Evolutionary conservation across 345 rosid genomes (phyloP), one percentile per base, ranked within the genome.

Genomic region (Heritiera littoralis): DNA sequence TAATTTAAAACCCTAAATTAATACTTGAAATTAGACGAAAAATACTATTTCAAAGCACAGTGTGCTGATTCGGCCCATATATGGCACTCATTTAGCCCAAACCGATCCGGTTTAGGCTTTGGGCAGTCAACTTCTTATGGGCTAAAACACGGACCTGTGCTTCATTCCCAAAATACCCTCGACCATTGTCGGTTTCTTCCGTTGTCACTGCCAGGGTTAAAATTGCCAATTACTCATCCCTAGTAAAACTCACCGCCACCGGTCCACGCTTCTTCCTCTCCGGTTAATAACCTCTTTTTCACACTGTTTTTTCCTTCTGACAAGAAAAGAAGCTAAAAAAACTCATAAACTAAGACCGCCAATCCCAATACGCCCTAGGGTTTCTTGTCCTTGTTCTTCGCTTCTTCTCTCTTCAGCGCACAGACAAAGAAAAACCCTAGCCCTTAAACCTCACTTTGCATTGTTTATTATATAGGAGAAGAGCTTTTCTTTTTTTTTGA

Each of bases 401-500:
- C 7, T 4, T 4, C 40, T 11, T 32, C 8, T 38, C 12, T 72
- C 63, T n/a, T 55, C n/a, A 56, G 49, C 35, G n/a, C 17, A 4
- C 48, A 18, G 49, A 10, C 6, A n/a, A 58, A 35, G 35, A 20
- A 77, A 77, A 77, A 65, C 49, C 79, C 79, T 51, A 66, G 18
- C 28, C 43, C 4, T 63, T 18, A 63, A 54, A 5, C 45, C 65
- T 4, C 15, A 28, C 5, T 41, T 61, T 3, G 32, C 60, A 28
- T 28, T 63, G 7, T 67, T 67, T 43, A 74, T 30, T 14, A 32
- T 28, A 61, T 2, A 11, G n/a, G 9, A 54, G 38, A 30, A 77
- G 40, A 65, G 48, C 32, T 2, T n/a, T 38, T 6, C 46, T 77
- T 72, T 75, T 75, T 75, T 12, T 74, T 75, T 76, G 60, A 63